Conservation (phyloP, 306 rosid species). For the Ziziphus jujuba region DNA sequence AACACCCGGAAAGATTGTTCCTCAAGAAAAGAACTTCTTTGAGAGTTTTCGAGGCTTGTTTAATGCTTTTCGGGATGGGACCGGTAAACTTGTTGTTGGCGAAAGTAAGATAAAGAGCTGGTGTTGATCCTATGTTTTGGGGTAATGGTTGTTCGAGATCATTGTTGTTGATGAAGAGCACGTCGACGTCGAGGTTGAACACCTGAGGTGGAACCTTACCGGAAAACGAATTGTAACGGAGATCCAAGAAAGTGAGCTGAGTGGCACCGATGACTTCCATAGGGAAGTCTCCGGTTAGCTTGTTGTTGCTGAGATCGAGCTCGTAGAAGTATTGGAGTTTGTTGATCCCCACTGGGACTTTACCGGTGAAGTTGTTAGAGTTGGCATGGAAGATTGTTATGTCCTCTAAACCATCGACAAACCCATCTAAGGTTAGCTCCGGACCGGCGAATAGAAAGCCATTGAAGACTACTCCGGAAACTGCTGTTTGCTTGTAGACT, state of each 20-base stretch:
- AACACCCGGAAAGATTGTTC: conserved; percentile 55
- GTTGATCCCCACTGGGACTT: conserved; percentile 15
- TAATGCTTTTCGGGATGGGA: conserved; percentile 56
- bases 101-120: conserved; percentile 62
- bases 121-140: conserved; percentile 48
- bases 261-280: conserved; percentile 3
- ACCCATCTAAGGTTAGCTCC: not conserved
- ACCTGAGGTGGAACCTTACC: conserved; percentile 41
- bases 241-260: conserved; percentile 55
- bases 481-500: accelerated
- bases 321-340: conserved; percentile 42
- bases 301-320: conserved; percentile 79
- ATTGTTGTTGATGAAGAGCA: conserved; percentile 78
- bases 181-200: conserved; percentile 45
- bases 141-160: conserved; percentile 34
- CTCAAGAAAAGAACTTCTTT: conserved; percentile 64
- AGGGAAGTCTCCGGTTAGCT: conserved; percentile 39
- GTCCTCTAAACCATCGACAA: conserved; percentile 36
- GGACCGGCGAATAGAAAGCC: conserved; percentile 6
- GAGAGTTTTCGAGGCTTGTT: conserved; percentile 39
- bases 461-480: conserved; percentile 62
- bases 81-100: conserved; percentile 65
- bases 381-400: conserved; percentile 68
- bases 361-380: conserved; percentile 54
- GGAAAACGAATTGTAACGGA: conserved; percentile 44